Evolutionary conservation across 768 basidiomycete species (phyloP).

Genomic region (Amanita molliuscula): DNA sequence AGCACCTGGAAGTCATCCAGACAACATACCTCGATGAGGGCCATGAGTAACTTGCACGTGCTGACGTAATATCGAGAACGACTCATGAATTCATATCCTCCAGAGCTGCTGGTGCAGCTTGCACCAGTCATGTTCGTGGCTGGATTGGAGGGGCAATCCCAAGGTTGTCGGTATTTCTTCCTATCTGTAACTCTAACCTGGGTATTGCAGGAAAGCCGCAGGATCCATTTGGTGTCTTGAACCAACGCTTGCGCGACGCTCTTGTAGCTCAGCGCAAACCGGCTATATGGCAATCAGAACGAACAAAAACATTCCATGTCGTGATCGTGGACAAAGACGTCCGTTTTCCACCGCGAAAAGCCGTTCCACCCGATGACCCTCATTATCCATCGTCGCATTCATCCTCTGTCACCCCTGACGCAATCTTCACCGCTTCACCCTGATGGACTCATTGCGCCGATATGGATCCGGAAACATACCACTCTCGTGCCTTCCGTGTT

Average conservation of each 20-base stretch:
- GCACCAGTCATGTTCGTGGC: conserved; percentile 94
- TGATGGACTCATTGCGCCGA: conserved; percentile 93
- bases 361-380: conserved; percentile 48
- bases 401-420: conserved; percentile 86
- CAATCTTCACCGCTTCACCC: conserved; percentile 85
- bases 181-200: conserved; percentile 12
- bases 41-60: not conserved
- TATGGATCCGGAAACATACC: conserved; percentile 96
- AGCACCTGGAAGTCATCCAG: not conserved
- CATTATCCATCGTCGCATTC: conserved; percentile 61
- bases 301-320: conserved; percentile 67
- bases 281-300: conserved; percentile 66
- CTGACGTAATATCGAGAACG: not conserved
- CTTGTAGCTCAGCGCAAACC: conserved; percentile 53
- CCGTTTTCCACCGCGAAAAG: conserved; percentile 83
- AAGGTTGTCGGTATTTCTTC: conserved; percentile 11
- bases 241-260: conserved; percentile 54
- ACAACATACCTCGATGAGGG: conserved; percentile 8
- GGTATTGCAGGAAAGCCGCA: conserved; percentile 23
- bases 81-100: conserved; percentile 86
- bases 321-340: conserved; percentile 77
- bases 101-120: conserved; percentile 81
- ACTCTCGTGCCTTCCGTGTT: conserved; percentile 89
- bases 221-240: conserved; percentile 55
- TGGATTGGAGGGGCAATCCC: conserved; percentile 46